phyloP scores from a whole-genome alignment of 768 basidiomycete species.

The Podaxis rugospora region DNA sequence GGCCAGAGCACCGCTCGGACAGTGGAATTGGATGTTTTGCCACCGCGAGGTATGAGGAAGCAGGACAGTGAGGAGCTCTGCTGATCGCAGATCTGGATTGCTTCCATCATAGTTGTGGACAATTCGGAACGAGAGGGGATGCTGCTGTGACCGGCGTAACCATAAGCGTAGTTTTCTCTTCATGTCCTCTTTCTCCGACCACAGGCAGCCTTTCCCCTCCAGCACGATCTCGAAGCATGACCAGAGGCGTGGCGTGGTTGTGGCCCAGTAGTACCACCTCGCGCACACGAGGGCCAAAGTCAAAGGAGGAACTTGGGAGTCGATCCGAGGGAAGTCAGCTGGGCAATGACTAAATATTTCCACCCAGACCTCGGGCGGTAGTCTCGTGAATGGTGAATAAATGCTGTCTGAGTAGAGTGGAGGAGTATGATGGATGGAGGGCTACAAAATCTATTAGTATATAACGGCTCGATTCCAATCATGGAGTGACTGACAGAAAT shows the following conservation, averaged over 20 bases:
- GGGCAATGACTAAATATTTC: constrained; percentile 42
- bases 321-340: constrained; percentile 27
- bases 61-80: constrained; percentile 25
- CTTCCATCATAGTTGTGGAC: constrained; percentile 19
- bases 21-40: constrained; percentile 29
- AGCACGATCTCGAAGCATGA: constrained; percentile 32
- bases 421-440: background rate
- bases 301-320: constrained; percentile 29
- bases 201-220: constrained; percentile 20
- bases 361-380: constrained; percentile 42
- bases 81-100: constrained; percentile 19
- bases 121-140: constrained; percentile 28
- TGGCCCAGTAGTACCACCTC: constrained; percentile 36
- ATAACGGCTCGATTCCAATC: background rate
- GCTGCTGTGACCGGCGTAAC: constrained; percentile 31
- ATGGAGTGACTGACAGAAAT: background rate
- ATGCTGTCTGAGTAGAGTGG: background rate
- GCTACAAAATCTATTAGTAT: background rate
- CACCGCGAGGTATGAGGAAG: constrained; percentile 31
- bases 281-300: constrained; percentile 35
- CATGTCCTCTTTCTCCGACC: constrained; percentile 16
- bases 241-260: constrained; percentile 42
- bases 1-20: constrained; percentile 25
- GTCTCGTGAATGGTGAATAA: constrained; percentile 24
- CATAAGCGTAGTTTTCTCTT: constrained; percentile 19